phyloP scores from a whole-genome alignment of 2,329 filamentous ascomycete species.

The Scorias spongiosa region DNA sequence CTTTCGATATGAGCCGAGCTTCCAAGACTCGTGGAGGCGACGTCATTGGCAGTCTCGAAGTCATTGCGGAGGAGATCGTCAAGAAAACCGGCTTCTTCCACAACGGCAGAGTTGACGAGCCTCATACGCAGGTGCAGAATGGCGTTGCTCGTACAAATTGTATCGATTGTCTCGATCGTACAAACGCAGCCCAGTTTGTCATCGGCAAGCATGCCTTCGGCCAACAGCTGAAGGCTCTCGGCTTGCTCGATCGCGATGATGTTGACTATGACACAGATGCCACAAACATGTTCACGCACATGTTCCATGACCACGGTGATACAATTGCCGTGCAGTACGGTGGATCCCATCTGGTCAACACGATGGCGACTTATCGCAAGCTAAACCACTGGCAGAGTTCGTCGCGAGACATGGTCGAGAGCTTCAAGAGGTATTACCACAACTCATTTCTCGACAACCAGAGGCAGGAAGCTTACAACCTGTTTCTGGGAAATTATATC shows the following conservation, averaged over 20 bases:
- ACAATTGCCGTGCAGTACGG: conserved; percentile 97
- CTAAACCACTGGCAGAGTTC: conserved; percentile 98
- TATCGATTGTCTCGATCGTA: conserved; percentile 93
- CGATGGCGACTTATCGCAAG: conserved; percentile 97
- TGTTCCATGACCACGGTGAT: conserved; percentile 93
- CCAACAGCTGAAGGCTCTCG: conserved; percentile 80
- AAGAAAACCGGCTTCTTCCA: conserved; percentile 84
- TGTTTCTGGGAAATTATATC: conserved; percentile 93
- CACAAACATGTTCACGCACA: conserved; percentile 90
- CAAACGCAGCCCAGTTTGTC: conserved; percentile 94
- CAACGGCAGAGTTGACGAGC: conserved; percentile 61
- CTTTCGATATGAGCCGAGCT: conserved; percentile 96
- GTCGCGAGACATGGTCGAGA: conserved; percentile 96
- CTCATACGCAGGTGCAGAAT: conserved; percentile 61
- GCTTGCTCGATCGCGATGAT: conserved; percentile 62
- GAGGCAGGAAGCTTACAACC: conserved; percentile 91
- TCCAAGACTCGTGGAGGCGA: conserved; percentile 83
- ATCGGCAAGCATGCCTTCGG: conserved; percentile 90
- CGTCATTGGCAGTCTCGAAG: conserved; percentile 82
- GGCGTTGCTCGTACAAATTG: conserved; percentile 92
- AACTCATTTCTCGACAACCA: conserved; percentile 98
- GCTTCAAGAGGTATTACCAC: conserved; percentile 97
- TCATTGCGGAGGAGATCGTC: conserved; percentile 77
- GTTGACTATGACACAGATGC: conserved; percentile 92
- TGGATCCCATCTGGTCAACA: conserved; percentile 93